Conservation (phyloP, 352 stramenopile species). For the Blastocystis hominis region DNA sequence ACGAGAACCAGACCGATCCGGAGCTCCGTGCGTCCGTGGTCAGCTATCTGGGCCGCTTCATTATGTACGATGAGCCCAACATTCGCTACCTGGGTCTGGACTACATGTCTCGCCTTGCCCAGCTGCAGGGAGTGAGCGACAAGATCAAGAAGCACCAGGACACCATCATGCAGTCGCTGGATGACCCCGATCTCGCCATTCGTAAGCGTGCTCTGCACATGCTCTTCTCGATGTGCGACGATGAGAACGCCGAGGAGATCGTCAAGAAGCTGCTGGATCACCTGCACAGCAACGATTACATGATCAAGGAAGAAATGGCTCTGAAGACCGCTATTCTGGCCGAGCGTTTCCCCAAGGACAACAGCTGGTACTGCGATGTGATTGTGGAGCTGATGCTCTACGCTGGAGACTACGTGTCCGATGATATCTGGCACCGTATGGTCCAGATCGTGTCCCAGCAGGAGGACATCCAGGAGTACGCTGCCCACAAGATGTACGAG, state of each 20-base stretch:
- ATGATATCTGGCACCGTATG: slow-evolving; percentile 90
- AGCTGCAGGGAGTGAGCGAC: slow-evolving; percentile 69
- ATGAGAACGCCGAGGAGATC: slow-evolving; percentile 83
- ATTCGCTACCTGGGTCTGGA: slow-evolving; percentile 92
- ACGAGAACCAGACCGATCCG: slow-evolving; percentile 74
- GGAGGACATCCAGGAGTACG: slow-evolving; percentile 84
- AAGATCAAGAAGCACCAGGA: slow-evolving; percentile 84
- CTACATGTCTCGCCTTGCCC: slow-evolving; percentile 85
- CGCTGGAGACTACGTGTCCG: slow-evolving; percentile 73
- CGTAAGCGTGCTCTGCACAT: slow-evolving; percentile 84
- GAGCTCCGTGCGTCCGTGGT: slow-evolving; percentile 80
- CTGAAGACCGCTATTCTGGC: slow-evolving; percentile 95
- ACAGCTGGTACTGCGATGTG: slow-evolving; percentile 92
- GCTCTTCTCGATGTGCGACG: slow-evolving; percentile 93
- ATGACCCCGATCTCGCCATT: slow-evolving; percentile 89
- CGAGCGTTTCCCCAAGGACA: slow-evolving; percentile 88
- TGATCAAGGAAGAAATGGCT: slow-evolving; percentile 86
- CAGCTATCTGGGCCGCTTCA: slow-evolving; percentile 85
- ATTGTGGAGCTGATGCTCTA: slow-evolving; percentile 90
- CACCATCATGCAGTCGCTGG: slow-evolving; percentile 85
- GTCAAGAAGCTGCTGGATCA: slow-evolving; percentile 89
- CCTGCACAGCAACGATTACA: slow-evolving; percentile 78
- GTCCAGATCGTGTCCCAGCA: slow-evolving; percentile 97
- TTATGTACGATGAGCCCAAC: slow-evolving; percentile 88
- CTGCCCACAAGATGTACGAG: slow-evolving; percentile 82